Evolutionary conservation across 208 protist species (phyloP), one percentile per base, ranked within the genome.

Genomic region (Leishmania tropica): DNA sequence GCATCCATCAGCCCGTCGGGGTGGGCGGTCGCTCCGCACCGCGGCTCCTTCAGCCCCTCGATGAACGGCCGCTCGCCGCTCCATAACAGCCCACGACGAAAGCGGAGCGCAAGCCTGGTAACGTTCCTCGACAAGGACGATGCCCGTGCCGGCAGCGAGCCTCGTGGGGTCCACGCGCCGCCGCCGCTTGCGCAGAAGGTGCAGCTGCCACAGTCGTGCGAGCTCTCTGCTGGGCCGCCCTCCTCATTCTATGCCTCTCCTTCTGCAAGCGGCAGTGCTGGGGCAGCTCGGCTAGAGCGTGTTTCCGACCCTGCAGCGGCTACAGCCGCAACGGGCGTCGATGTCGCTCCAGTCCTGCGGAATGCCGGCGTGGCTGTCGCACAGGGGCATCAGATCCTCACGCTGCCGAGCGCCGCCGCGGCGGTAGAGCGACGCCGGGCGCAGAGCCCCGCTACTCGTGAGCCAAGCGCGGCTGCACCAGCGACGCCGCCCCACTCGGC

Each of bases 51-150:
- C 8, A 45, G 51, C 11, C 80, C 67, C n/a, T 84, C 81, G 31
- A 53, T 65, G 62, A 75, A 80, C 47, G 75, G 76, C 42, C 54
- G 65, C 68, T 80, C 81, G 42, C 81, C 81, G 13, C 65, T 51
- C 0, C 76, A 76, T 56, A 76, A 40, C 11, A 80, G 68, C 70
- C 56, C 67, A 1, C 45, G 68, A 6, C 81, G 76, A 1, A 21
- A 75, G n/a, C 83, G 83, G 64, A 85, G 51, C 54, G 45, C 73
- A 35, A 85, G 77, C 51, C 40, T 56, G 17, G 83, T 85, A 51
- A 75, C 37, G 51, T 85, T 85, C 35, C 13, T 85, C 7, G 74
- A 82, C 60, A 13, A 82, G 56, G 78, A 77, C 7, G 71, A 40
- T 24, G 51, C 4, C 24, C 0, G 15, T 3, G 72, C 15, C 65